Conservation (phyloP, 345 rosid genomes). For the Eucalyptus brandiana region DNA sequence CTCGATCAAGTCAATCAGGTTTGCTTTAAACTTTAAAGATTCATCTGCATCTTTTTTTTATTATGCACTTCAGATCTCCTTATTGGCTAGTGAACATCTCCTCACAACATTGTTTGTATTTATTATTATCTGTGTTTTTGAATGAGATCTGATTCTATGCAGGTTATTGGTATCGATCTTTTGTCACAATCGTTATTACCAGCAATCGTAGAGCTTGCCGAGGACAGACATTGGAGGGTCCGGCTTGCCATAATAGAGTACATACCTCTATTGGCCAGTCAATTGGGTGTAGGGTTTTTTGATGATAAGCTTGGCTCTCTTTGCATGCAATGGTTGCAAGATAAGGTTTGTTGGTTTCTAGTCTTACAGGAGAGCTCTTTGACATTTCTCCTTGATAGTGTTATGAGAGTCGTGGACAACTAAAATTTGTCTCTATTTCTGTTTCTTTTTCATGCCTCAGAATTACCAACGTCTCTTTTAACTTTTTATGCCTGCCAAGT, state of each 20-base stretch:
- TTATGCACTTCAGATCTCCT: neutral
- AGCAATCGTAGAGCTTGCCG: constrained; percentile 96
- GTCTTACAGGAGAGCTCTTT: neutral
- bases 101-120: neutral
- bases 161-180: constrained; percentile 96
- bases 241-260: constrained; percentile 94
- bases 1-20: constrained; percentile 99
- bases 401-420: neutral
- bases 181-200: constrained; percentile 87
- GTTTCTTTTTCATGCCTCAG: neutral
- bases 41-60: neutral
- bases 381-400: neutral
- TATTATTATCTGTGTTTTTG: neutral
- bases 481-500: neutral
- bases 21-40: neutral
- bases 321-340: constrained; percentile 98
- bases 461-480: neutral
- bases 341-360: constrained; percentile 46
- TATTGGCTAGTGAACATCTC: neutral
- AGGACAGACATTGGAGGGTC: constrained; percentile 97
- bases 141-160: neutral
- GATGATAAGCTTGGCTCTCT: constrained; percentile 90
- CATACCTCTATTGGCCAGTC: constrained; percentile 90
- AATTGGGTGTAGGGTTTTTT: constrained; percentile 87
- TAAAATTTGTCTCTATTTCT: neutral